Evolutionary conservation across 441 rosid species (phyloP).

Genomic region (Gossypium davidsonii): DNA sequence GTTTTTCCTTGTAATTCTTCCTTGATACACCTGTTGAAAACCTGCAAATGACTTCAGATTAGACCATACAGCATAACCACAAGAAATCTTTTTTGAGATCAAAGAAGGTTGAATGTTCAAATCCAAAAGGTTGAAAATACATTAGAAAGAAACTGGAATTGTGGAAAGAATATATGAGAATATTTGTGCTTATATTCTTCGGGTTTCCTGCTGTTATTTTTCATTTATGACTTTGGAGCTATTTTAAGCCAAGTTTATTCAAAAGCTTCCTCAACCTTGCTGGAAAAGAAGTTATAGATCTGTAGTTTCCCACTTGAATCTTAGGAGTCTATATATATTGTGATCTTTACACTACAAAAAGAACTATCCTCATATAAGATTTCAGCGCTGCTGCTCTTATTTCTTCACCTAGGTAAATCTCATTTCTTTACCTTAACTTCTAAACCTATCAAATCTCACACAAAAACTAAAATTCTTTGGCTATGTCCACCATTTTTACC

Average conservation of each 20-base stretch:
- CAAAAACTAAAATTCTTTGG: background rate
- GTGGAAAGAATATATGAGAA: background rate
- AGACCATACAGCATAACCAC: slow-evolving; percentile 14
- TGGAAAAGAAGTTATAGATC: background rate
- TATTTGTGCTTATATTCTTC: background rate
- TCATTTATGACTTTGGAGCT: background rate
- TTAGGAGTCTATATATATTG: background rate
- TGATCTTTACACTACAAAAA: background rate
- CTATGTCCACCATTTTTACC: background rate
- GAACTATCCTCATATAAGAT: background rate
- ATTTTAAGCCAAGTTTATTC: background rate
- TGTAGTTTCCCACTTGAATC: background rate
- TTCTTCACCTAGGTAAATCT: background rate
- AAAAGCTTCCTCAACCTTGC: background rate
- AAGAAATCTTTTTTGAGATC: background rate
- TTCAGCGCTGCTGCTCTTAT: background rate
- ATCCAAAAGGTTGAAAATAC: background rate
- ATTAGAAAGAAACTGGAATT: background rate
- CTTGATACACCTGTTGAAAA: slow-evolving; percentile 81
- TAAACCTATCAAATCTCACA: background rate
- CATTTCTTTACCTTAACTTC: background rate
- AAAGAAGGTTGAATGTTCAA: background rate
- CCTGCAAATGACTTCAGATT: slow-evolving; percentile 43
- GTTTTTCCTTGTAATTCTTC: slow-evolving; percentile 74
- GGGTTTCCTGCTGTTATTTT: background rate